Evolutionary conservation across 2,329 filamentous ascomycete species (phyloP), one percentile per base, ranked within the genome.

Genomic region (Nothopassalora personata): DNA sequence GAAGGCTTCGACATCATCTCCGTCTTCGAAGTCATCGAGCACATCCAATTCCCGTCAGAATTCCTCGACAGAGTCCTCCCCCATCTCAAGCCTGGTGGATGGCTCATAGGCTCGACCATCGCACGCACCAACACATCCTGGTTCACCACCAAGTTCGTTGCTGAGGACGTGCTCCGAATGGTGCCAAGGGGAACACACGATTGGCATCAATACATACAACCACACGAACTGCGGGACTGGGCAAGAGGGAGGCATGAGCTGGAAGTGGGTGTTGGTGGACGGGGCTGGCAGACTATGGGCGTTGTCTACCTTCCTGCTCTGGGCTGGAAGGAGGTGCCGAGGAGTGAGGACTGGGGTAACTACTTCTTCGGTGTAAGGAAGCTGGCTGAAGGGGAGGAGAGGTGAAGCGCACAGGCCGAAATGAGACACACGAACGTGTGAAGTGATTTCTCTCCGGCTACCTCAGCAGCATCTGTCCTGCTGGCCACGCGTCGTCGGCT

Each of bases 181-280:
- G 94, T 99, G 58, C 94, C 94, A 9, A 84, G 83, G 64, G 94
- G 94, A 1, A 99, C 94, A 50, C 94, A 99, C 76, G 91, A 97
- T 73, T 99, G 94, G 94, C 81, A 81, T 63, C 96, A 97, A 78
- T 99, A 97, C 76, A 87, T 99, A 66, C 94, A 97, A 71, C 89
- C 90, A 64, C 79, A 83, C 13, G 93, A 97, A 80, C 73, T 96
- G 71, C 72, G 75, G 65, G 71, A 65, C 4, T 81, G 78, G 76
- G 79, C 79, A 63, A 69, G 64, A 39, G 71, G 71, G 60, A 69
- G 75, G 66, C 57, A 63, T 19, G 76, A 77, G 9, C 70, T 78
- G 72, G 78, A 78, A 69, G 81, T 65, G 13, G 23, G 86, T 63
- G 84, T 88, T 79, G 78, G 78, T 68, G 82, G 87, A 63, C 83